A percentile compares a stretch with the other conserved stretches of the same genome.
Evolutionary conservation across 148 eudicot species (phyloP).

Genomic region (Gaultheria prostrata): DNA sequence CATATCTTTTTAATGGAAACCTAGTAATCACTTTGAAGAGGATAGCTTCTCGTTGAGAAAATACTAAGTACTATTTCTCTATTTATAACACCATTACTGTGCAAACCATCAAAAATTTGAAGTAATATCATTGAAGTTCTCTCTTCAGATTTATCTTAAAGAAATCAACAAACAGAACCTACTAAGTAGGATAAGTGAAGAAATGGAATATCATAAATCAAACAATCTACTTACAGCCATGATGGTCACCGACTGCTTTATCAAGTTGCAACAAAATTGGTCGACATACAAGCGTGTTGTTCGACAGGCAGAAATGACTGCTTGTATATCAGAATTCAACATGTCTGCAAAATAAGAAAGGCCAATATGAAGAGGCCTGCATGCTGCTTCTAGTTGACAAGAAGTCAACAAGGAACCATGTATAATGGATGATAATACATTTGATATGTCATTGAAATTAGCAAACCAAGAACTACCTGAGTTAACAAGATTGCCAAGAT

Average conservation of each 20-base stretch:
- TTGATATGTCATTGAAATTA: neutral
- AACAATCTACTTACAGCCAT: conserved; percentile 57
- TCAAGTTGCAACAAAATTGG: conserved; percentile 42
- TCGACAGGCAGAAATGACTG: conserved; percentile 64
- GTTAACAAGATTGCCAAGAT: neutral
- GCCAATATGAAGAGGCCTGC: neutral
- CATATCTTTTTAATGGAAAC: neutral
- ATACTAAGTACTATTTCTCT: neutral
- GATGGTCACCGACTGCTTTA: conserved; percentile 62
- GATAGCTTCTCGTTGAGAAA: neutral
- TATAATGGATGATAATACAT: neutral
- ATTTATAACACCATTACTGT: neutral
- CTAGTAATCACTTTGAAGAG: neutral
- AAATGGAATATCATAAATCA: neutral
- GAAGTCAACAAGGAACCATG: neutral
- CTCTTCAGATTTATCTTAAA: neutral
- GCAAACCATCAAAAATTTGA: neutral
- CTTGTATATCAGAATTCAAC: conserved; percentile 66
- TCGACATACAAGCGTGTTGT: conserved; percentile 70
- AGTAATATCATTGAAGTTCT: neutral
- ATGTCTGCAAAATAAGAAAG: conserved; percentile 48
- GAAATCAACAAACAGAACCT: neutral
- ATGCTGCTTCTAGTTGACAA: neutral
- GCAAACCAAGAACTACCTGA: neutral
- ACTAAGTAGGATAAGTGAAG: neutral